phyloP scores from a whole-genome alignment of 495 filamentous ascomycete species.

The Hypoxylon subgilvum region DNA sequence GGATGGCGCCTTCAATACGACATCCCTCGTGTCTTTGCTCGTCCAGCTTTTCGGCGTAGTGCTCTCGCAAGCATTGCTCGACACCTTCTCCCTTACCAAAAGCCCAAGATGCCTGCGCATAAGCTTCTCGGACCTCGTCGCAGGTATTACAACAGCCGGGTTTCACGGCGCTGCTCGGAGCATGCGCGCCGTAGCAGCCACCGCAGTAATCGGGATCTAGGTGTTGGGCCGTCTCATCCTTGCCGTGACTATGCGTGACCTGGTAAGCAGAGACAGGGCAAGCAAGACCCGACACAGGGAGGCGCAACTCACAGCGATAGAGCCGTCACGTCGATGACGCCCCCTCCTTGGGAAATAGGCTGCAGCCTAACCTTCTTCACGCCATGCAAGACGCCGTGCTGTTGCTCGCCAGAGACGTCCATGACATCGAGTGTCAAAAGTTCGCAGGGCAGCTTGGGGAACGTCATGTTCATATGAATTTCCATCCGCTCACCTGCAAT shows the following conservation, averaged over 20 bases:
- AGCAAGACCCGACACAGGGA: background rate
- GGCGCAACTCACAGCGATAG: conserved; percentile 69
- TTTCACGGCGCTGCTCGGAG: conserved; percentile 73
- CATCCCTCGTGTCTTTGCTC: conserved; percentile 90
- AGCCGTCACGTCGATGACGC: conserved; percentile 74
- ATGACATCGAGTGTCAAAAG: conserved; percentile 96
- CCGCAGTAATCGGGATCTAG: conserved; percentile 93
- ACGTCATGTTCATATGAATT: conserved; percentile 97
- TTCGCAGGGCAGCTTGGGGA: conserved; percentile 92
- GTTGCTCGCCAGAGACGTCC: conserved; percentile 97
- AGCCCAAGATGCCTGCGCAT: conserved; percentile 85
- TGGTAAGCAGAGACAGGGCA: conserved; percentile 7
- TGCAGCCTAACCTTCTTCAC: conserved; percentile 85
- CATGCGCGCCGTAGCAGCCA: conserved; percentile 82
- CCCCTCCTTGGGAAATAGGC: conserved; percentile 72
- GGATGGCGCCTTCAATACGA: conserved; percentile 88
- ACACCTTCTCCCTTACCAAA: conserved; percentile 91
- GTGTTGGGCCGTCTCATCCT: conserved; percentile 73
- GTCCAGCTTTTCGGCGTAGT: conserved; percentile 85
- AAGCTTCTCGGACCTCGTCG: conserved; percentile 93
- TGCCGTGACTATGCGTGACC: conserved; percentile 59
- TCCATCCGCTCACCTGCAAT: conserved; percentile 89
- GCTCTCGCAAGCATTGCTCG: conserved; percentile 93
- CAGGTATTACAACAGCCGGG: conserved; percentile 93
- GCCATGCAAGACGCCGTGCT: conserved; percentile 89